Percentiles rank a stretch among this genome's conserved stretches.
These are phyloP conservation scores for Plasmodium chabaudi DNA, from an alignment of 169 alveolate genomes.

Conservation along the genomic window DNA sequence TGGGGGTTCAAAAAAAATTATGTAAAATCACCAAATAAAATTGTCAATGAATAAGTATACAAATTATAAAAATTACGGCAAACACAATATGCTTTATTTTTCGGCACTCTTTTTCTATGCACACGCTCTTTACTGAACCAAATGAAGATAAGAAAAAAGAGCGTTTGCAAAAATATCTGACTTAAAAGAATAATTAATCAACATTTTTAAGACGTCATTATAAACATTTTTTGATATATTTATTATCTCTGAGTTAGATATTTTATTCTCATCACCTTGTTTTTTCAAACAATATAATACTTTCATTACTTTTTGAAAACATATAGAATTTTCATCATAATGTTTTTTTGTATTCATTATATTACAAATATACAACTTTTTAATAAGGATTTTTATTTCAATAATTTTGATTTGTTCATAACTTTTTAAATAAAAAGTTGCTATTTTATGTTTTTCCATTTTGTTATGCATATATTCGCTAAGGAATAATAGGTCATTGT, in stretches of 20 bases:
- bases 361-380: conserved; percentile 36
- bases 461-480: conserved; percentile 45
- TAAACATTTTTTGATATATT: conserved; percentile 31
- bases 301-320: conserved; percentile 58
- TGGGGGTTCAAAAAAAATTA: too few species aligned
- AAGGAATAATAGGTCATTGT: conserved; percentile 26
- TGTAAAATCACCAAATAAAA: too few species aligned
- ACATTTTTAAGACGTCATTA: conserved; percentile 57
- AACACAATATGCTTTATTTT: too few species aligned
- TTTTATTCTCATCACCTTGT: conserved; percentile 2
- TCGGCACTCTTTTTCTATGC: too few species aligned
- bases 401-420: conserved; percentile 26
- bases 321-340: conserved; percentile 11
- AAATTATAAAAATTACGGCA: too few species aligned
- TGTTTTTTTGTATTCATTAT: neutral
- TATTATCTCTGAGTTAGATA: conserved; percentile 26
- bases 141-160: conserved; percentile 34
- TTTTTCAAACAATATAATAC: conserved; percentile 31
- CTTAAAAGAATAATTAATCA: conserved; percentile 28
- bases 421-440: conserved; percentile 40
- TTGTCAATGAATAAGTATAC: too few species aligned
- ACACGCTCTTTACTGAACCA: conserved; percentile 18
- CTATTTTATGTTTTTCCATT: conserved; percentile 45
- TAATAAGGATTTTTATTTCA: conserved; percentile 55
- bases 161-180: conserved; percentile 9